Percentiles rank a stretch among this genome's conserved stretches.
These are phyloP conservation scores for Blastobotrys chiropterorum DNA, from an alignment of 805 yeast genomes.

Conservation along the genomic window DNA sequence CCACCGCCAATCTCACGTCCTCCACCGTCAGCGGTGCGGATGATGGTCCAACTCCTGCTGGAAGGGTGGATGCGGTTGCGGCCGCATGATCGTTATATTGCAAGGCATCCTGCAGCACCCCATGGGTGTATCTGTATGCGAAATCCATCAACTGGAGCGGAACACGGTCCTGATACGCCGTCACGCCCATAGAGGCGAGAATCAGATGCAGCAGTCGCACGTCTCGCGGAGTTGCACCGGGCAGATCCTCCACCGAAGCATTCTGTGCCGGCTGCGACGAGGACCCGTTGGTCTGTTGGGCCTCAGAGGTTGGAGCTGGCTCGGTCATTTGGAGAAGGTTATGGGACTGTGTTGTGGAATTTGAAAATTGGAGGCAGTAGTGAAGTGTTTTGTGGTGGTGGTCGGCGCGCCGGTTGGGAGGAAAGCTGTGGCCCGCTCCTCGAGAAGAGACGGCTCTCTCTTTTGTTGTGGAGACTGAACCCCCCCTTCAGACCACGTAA, in stretches of 20 bases:
- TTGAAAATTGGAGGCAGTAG: background rate
- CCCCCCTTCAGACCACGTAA: too few species aligned
- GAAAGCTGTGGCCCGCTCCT: slow-evolving; percentile 2
- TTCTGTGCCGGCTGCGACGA: background rate
- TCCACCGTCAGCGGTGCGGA: slow-evolving; percentile 64
- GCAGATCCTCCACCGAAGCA: slow-evolving; percentile 13
- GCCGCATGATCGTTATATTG: slow-evolving; percentile 73
- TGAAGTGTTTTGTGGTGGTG: background rate
- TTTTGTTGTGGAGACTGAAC: too few species aligned
- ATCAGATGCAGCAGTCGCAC: slow-evolving; percentile 85
- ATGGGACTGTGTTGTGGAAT: background rate
- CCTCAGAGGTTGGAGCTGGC: background rate
- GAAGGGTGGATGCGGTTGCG: slow-evolving; percentile 29
- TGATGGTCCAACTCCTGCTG: slow-evolving; percentile 32
- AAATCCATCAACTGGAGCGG: slow-evolving; percentile 96
- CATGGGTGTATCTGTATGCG: slow-evolving; percentile 80
- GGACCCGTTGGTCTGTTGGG: background rate
- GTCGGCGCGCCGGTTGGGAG: background rate
- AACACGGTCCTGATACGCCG: slow-evolving; percentile 89
- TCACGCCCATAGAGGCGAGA: slow-evolving; percentile 88
- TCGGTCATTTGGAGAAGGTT: background rate
- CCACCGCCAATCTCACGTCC: slow-evolving; percentile 86
- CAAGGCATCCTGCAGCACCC: slow-evolving; percentile 83
- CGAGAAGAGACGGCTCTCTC: too few species aligned
- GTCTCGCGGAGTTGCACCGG: slow-evolving; percentile 61